Percentiles rank a stretch among this genome's conserved stretches.
These are phyloP conservation scores for Tothia fuscella DNA, from an alignment of 2,329 filamentous ascomycete genomes.

Conservation along the genomic window DNA sequence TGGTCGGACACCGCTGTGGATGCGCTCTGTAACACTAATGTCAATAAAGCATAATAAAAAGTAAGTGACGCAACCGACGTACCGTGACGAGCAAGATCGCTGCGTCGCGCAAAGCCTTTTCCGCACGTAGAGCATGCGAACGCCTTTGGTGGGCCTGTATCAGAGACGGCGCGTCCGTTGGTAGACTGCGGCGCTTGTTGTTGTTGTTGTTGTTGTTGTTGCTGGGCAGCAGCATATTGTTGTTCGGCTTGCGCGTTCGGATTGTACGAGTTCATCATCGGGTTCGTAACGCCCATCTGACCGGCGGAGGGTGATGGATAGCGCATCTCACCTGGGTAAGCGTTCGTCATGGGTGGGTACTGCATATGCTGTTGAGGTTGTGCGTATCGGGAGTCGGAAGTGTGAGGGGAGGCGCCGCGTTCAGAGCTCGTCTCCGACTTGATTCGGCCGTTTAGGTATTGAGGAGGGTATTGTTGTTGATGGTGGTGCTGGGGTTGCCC, in stretches of 20 bases:
- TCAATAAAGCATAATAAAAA: constrained; percentile 13
- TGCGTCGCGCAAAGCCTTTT: constrained; percentile 86
- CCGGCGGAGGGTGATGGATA: constrained; percentile 38
- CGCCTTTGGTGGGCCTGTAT: constrained; percentile 51
- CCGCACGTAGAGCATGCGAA: constrained; percentile 83
- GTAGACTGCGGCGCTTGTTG: constrained; percentile 21
- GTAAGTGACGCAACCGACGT: constrained; percentile 29
- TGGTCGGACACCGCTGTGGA: constrained; percentile 81
- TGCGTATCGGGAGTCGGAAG: constrained; percentile 44
- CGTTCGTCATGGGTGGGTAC: constrained; percentile 34
- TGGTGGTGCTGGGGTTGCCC: constrained; percentile 22
- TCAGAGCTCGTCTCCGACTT: constrained; percentile 49
- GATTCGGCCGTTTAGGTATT: constrained; percentile 37
- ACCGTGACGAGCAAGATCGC: constrained; percentile 92
- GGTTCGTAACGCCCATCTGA: constrained; percentile 38
- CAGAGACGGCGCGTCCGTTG: constrained; percentile 31
- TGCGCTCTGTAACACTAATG: constrained; percentile 56
- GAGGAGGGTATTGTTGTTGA: constrained; percentile 36
- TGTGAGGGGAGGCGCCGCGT: constrained; percentile 43
- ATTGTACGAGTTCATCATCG: constrained; percentile 43
- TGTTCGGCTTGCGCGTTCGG: constrained; percentile 27
- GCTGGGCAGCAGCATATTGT: constrained; percentile 11
- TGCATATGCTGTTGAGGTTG: constrained; percentile 26
- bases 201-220: constrained; percentile 22
- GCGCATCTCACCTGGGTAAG: constrained; percentile 38